These are phyloP conservation scores for Fraxinus latifolia DNA, from an alignment of 305 asterid genomes.

Conservation along the genomic window DNA sequence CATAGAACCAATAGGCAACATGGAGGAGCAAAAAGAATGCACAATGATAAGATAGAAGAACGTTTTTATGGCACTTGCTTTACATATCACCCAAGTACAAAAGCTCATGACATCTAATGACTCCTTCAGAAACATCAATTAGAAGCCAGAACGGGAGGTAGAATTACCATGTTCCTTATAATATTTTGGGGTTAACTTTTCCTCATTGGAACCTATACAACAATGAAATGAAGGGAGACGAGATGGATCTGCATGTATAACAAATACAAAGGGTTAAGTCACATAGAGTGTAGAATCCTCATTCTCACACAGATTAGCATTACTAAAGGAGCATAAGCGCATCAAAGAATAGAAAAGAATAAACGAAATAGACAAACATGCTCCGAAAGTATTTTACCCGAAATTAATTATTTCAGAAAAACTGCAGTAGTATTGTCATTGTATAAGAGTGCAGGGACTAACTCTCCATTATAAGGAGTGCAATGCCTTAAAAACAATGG, in stretches of 20 bases:
- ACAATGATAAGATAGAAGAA: background rate
- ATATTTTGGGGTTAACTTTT: slow-evolving; percentile 65
- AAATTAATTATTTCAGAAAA: background rate
- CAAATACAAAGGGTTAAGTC: slow-evolving; percentile 19
- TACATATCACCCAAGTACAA: background rate
- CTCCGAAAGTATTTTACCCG: background rate
- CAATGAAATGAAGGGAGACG: slow-evolving; percentile 79
- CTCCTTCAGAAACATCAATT: background rate
- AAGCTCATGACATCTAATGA: background rate
- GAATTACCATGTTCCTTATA: slow-evolving; percentile 70
- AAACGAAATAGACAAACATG: background rate
- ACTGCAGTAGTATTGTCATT: background rate
- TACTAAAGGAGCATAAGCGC: background rate
- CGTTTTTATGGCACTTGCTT: background rate
- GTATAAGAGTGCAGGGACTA: background rate
- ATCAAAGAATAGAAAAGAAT: background rate
- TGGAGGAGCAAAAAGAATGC: background rate
- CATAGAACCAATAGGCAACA: background rate
- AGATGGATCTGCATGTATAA: slow-evolving; percentile 56
- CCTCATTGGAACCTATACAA: slow-evolving; percentile 76
- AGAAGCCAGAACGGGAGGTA: background rate
- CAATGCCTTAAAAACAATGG: background rate
- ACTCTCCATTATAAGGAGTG: background rate
- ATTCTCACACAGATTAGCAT: background rate
- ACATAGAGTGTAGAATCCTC: background rate